Evolutionary conservation across 192 early-diverging fungal species (phyloP), one percentile per base, ranked within the genome.

Genomic region (Mortierella antarctica): DNA sequence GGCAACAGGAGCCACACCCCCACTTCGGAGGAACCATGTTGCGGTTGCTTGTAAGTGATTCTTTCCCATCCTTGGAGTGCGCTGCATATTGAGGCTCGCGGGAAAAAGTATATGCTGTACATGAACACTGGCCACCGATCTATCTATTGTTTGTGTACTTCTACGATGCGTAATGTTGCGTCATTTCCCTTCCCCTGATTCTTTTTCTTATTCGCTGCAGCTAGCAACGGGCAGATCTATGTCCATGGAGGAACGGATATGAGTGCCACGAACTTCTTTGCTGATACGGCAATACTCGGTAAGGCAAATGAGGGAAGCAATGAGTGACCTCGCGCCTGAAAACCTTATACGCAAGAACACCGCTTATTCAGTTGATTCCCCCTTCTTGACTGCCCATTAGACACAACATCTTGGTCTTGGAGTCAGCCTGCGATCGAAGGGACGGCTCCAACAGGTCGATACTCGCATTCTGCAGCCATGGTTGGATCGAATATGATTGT

Each of bases 341-440:
- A 31, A 31, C 49, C 49, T 50, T 17, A 14, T 50, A 14, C 12
- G 50, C 50, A 1, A 51, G 12, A n/a, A 15, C 4, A 1, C n/a
- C 50, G n/a, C 50, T n/a, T 1, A 51, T 51, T 12, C 12, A 12
- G n/a, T n/a, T 51, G n/a, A 2, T 51, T 51, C n/a, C 50, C 1
- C n/a, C 50, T 57, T 6, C 6, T 57, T 57, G 31, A 31, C 31
- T 57, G 2, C 23, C 56, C n/a, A 55, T 58, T 50, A 80, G 77
- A 80, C 42, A 80, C 77, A 44, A 58, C 77, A 0, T 80, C 77
- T 2, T 80, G 77, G 77, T 56, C 70, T 20, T 80, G 77, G 77
- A 80, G 31, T 44, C 77, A 80, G 39, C 77, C 77, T 6, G 70
- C 70, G 5, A 71, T 80, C 17, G 77, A 56, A 46, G 77, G 77